Percentiles rank a stretch among this genome's conserved stretches.
These are phyloP conservation scores for Pichia inconspicua DNA, from an alignment of 1,139 yeast species.

Conservation along the genomic window DNA sequence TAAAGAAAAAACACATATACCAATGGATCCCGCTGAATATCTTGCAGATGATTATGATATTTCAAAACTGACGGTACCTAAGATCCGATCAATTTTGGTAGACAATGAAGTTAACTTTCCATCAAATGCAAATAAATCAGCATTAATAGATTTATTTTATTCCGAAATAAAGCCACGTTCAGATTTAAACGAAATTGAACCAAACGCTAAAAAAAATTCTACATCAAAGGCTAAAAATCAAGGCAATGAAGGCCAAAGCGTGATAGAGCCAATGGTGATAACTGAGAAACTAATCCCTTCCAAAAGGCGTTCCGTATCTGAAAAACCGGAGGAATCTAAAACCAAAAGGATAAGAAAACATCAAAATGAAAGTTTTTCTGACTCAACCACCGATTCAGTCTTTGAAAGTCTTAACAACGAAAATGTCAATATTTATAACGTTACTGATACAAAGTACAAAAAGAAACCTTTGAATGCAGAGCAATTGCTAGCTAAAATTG, in stretches of 20 bases:
- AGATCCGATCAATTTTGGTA: conserved; percentile 53
- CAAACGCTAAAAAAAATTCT: conserved; percentile 14
- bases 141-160: conserved; percentile 47
- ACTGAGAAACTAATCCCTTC: conserved; percentile 10
- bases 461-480: conserved; percentile 3
- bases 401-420: conserved; percentile 18
- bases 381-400: conserved; percentile 12
- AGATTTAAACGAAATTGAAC: conserved; percentile 25
- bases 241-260: not conserved
- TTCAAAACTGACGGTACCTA: conserved; percentile 49
- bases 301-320: conserved; percentile 7
- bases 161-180: conserved; percentile 39
- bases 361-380: conserved; percentile 2
- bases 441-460: conserved; percentile 4
- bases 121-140: conserved; percentile 56
- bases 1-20: not conserved
- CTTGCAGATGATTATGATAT: conserved; percentile 44
- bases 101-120: conserved; percentile 51
- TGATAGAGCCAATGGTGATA: conserved; percentile 1
- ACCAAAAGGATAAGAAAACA: conserved; percentile 7
- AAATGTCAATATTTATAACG: conserved; percentile 10
- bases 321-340: not conserved
- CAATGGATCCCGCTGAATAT: conserved; percentile 26
- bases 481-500: conserved; percentile 14
- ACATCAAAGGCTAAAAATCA: not conserved